Conservation (phyloP, 148 eudicot species). For the Vaccinium corymbosum region DNA sequence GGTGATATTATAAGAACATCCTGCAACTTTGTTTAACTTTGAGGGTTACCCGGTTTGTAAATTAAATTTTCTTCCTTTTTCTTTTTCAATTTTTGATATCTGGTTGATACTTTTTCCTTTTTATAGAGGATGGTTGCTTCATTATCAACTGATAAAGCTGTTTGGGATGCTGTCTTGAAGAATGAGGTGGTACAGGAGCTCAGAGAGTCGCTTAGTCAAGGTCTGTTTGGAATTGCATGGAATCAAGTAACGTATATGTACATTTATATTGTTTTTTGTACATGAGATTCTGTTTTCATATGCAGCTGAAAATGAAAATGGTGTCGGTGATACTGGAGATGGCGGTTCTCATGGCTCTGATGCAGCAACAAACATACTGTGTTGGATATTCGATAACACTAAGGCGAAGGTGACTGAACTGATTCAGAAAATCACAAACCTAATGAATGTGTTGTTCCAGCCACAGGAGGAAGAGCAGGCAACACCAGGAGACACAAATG, state of each 20-base stretch:
- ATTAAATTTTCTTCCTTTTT: background rate
- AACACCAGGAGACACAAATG: background rate
- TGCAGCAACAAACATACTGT: slow-evolving; percentile 27
- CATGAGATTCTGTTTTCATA: background rate
- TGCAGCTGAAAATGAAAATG: slow-evolving; percentile 32
- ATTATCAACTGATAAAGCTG: slow-evolving; percentile 73
- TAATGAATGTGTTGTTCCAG: slow-evolving; percentile 26
- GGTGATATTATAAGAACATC: background rate
- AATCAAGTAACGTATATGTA: background rate
- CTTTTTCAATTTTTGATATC: background rate
- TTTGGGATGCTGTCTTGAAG: slow-evolving; percentile 86
- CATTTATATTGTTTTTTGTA: no score
- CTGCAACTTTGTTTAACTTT: background rate
- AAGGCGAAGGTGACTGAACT: slow-evolving; percentile 45
- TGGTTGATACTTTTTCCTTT: slow-evolving; percentile 11
- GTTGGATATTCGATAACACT: slow-evolving; percentile 41
- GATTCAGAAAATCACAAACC: slow-evolving; percentile 27
- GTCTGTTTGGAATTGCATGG: slow-evolving; percentile 28
- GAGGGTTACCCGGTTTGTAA: background rate
- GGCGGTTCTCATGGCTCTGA: slow-evolving; percentile 16
- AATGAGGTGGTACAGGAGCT: slow-evolving; percentile 81
- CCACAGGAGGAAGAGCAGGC: slow-evolving; percentile 20
- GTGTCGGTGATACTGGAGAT: slow-evolving; percentile 15
- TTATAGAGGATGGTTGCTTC: slow-evolving; percentile 77
- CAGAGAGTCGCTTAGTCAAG: slow-evolving; percentile 46